Evolutionary conservation across 768 basidiomycete species (phyloP).

Genomic region (Lentinula lateritia): DNA sequence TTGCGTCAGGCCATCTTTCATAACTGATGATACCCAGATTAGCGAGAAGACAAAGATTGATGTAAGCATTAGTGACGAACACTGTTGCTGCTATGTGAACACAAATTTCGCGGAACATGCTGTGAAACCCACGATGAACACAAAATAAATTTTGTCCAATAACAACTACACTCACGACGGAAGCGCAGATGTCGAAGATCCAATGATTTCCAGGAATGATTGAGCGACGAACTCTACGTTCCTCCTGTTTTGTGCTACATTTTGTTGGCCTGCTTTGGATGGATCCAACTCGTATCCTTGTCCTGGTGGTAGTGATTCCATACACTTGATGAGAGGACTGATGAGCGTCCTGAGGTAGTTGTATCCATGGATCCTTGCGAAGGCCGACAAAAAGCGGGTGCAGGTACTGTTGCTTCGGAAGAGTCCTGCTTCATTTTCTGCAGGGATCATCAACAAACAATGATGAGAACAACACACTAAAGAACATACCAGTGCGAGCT

Average conservation of each 20-base stretch:
- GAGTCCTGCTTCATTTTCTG: slow-evolving; percentile 74
- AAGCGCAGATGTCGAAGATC: slow-evolving; percentile 60
- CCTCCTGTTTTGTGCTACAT: slow-evolving; percentile 59
- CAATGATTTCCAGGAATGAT: slow-evolving; percentile 71
- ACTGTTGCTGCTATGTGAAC: slow-evolving; percentile 74
- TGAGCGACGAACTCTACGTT: slow-evolving; percentile 71
- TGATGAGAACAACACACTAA: neutral
- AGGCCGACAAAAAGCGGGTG: slow-evolving; percentile 80
- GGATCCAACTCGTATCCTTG: slow-evolving; percentile 80
- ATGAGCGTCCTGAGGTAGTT: slow-evolving; percentile 82
- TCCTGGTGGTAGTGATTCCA: slow-evolving; percentile 67
- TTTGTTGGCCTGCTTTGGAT: slow-evolving; percentile 47
- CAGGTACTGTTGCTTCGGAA: slow-evolving; percentile 88
- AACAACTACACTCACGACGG: slow-evolving; percentile 55
- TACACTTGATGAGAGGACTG: slow-evolving; percentile 68
- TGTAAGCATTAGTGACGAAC: slow-evolving; percentile 38
- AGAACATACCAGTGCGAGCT: slow-evolving; percentile 55
- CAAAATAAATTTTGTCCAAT: neutral
- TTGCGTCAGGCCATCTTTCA: slow-evolving; percentile 71
- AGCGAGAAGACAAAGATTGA: neutral
- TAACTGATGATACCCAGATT: slow-evolving; percentile 28
- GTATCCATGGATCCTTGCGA: slow-evolving; percentile 88
- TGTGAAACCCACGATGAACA: slow-evolving; percentile 20
- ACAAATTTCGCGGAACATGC: slow-evolving; percentile 85
- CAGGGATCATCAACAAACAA: neutral